Evolutionary conservation across 805 yeast species (phyloP).

Genomic region (Metschnikowia aberdeeniae): DNA sequence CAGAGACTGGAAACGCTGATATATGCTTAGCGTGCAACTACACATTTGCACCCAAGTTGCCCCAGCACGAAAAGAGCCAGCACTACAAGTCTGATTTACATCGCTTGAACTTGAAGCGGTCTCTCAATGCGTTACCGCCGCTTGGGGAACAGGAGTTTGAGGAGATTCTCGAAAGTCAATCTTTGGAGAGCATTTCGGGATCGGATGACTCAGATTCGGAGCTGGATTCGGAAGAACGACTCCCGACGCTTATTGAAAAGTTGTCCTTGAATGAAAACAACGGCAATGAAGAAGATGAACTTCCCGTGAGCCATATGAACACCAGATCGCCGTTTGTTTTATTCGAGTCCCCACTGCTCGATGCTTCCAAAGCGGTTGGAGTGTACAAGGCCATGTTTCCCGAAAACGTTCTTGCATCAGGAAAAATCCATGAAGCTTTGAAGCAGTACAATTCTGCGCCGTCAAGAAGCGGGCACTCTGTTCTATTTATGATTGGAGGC

Average conservation of each 20-base stretch:
- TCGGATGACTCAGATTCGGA: slow-evolving; percentile 39
- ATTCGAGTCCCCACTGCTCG: slow-evolving; percentile 48
- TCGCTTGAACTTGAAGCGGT: slow-evolving; percentile 55
- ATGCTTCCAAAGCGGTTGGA: slow-evolving; percentile 52
- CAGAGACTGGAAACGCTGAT: slow-evolving; percentile 12
- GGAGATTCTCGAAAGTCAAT: slow-evolving; percentile 44
- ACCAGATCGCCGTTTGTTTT: slow-evolving; percentile 68
- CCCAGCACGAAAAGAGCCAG: slow-evolving; percentile 20
- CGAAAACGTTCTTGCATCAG: slow-evolving; percentile 27
- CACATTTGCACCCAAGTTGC: slow-evolving; percentile 5
- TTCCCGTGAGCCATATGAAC: slow-evolving; percentile 49
- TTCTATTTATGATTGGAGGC: slow-evolving; percentile 91
- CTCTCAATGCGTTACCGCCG: slow-evolving; percentile 40
- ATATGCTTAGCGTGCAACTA: slow-evolving; percentile 20
- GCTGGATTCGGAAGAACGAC: slow-evolving; percentile 19
- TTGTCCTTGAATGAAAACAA: slow-evolving; percentile 19
- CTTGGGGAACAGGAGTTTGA: slow-evolving; percentile 60
- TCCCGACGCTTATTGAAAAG: slow-evolving; percentile 21
- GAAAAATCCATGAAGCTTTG: slow-evolving; percentile 42
- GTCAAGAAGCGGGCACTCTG: slow-evolving; percentile 44
- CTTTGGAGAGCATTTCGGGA: slow-evolving; percentile 58
- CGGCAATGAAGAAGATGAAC: slow-evolving; percentile 28
- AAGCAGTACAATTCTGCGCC: slow-evolving; percentile 20
- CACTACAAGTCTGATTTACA: slow-evolving; percentile 61
- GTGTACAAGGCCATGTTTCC: slow-evolving; percentile 62